Evolutionary conservation across 305 asterid genomes (phyloP).

Genomic region (Fraxinus dipetala): DNA sequence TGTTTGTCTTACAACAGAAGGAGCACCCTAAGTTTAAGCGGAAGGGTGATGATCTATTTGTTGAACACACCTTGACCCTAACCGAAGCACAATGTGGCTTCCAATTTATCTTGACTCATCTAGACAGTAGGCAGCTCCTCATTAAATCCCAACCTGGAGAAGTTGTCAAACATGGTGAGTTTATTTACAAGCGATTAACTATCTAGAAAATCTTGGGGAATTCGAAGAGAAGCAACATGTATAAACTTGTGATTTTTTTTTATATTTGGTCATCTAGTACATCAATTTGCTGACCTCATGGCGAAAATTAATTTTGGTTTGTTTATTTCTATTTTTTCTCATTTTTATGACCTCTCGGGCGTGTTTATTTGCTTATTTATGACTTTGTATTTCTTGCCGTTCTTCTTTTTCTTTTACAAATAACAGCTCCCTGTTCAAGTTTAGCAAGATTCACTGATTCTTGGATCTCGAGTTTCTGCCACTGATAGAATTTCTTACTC

Average conservation of each 20-base stretch:
- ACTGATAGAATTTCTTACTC: background rate
- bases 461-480: background rate
- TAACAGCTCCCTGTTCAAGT: background rate
- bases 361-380: too few relatives aligned
- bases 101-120: slow-evolving; percentile 77
- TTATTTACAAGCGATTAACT: background rate
- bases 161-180: slow-evolving; percentile 82
- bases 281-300: background rate
- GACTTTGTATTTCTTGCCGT: too few relatives aligned
- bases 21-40: slow-evolving; percentile 86
- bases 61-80: slow-evolving; percentile 67
- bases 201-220: background rate
- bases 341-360: background rate
- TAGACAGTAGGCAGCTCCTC: slow-evolving; percentile 83
- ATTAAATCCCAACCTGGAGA: slow-evolving; percentile 88
- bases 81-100: slow-evolving; percentile 94
- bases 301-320: background rate
- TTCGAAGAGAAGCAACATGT: background rate
- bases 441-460: background rate
- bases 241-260: background rate
- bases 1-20: slow-evolving; percentile 77
- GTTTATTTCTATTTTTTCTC: background rate
- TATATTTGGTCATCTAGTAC: background rate
- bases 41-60: slow-evolving; percentile 84
- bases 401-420: too few relatives aligned